Percentiles rank a stretch among this genome's conserved stretches.
Conservation (phyloP, 2,329 filamentous ascomycete genomes). For the Verticillium longisporum region DNA sequence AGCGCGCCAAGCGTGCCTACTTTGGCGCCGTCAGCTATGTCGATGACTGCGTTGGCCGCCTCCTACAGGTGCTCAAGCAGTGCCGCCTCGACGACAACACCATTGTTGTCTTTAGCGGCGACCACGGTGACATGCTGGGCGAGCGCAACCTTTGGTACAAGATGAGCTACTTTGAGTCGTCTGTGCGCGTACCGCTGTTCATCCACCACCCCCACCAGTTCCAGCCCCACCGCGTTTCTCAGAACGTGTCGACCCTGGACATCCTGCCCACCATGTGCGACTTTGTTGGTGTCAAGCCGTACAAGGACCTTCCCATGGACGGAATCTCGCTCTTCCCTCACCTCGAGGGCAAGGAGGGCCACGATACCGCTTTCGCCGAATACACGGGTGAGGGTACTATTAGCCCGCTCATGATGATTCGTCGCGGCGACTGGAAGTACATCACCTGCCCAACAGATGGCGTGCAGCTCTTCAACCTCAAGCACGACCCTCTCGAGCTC, state of each 20-base stretch:
- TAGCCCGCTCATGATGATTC: conserved; percentile 89
- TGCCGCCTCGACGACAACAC: conserved; percentile 79
- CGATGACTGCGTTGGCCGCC: conserved; percentile 82
- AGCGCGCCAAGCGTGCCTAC: conserved; percentile 78
- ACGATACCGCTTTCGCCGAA: conserved; percentile 88
- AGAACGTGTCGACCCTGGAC: conserved; percentile 89
- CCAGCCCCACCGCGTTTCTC: conserved; percentile 64
- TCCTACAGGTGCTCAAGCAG: conserved; percentile 70
- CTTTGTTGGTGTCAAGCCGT: conserved; percentile 64
- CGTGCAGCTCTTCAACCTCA: conserved; percentile 77
- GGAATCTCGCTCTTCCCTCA: conserved; percentile 77
- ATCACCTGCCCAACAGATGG: conserved; percentile 79
- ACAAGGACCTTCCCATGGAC: conserved; percentile 73
- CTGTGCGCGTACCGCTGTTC: conserved; percentile 81
- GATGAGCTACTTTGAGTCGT: conserved; percentile 94
- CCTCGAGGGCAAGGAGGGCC: conserved; percentile 57
- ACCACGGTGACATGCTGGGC: conserved; percentile 94
- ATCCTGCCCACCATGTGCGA: conserved; percentile 85
- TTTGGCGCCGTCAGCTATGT: conserved; percentile 92
- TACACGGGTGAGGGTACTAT: conserved; percentile 93
- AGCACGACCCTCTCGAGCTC: conserved; percentile 68
- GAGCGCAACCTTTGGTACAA: conserved; percentile 94
- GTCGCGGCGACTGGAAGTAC: conserved; percentile 84
- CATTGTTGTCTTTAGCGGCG: conserved; percentile 85
- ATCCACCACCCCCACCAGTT: conserved; percentile 75